Conservation (phyloP, 2,329 filamentous ascomycete genomes). For the Trichophyton mentagrophytes region DNA sequence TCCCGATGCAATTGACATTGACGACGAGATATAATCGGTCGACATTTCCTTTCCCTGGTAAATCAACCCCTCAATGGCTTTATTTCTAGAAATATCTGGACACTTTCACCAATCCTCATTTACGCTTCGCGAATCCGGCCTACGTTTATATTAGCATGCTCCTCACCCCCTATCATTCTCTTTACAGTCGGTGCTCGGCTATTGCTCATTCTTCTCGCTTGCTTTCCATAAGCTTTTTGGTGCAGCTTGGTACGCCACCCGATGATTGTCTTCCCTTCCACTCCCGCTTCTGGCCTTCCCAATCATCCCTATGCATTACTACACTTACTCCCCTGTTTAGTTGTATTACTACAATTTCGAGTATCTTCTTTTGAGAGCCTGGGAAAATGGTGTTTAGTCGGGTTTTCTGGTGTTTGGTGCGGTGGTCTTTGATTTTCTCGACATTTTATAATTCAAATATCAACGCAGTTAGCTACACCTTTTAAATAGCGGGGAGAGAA, state of each 20-base stretch:
- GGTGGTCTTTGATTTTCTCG: background rate
- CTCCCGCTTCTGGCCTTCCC: background rate
- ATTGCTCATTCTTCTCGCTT: background rate
- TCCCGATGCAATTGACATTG: constrained; percentile 76
- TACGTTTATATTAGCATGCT: background rate
- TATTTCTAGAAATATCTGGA: background rate
- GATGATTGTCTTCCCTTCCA: background rate
- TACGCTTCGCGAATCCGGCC: background rate
- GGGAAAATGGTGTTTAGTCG: background rate
- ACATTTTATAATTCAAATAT: background rate
- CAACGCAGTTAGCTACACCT: background rate
- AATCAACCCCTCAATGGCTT: background rate
- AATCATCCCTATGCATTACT: background rate
- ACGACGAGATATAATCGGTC: constrained; percentile 36
- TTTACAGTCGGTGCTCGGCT: background rate
- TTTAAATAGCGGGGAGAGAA: background rate
- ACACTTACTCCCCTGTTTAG: background rate
- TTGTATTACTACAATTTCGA: constrained; percentile 2
- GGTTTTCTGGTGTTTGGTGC: background rate
- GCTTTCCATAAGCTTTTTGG: background rate
- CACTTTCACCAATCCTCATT: background rate
- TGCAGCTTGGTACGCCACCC: background rate
- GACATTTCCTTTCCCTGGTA: background rate
- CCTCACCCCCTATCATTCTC: background rate
- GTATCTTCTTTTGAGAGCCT: background rate